Evolutionary conservation across 1,284 basidiomycete genomes (phyloP).

Genomic region (Afroboletus lepidellus): DNA sequence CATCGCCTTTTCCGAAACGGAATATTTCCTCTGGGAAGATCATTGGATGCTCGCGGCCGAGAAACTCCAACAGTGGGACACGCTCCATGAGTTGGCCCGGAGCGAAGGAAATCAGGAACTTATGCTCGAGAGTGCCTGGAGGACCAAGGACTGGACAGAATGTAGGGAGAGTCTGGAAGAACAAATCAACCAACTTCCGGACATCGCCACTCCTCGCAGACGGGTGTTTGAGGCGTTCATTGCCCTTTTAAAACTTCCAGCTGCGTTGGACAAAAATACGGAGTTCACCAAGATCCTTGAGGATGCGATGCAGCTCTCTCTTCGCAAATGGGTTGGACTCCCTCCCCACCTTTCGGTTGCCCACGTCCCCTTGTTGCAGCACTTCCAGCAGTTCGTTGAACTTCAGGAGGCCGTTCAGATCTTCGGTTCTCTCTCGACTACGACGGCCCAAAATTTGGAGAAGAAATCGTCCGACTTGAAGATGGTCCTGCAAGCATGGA

Average conservation of each 20-base stretch:
- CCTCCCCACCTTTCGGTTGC: conserved; percentile 86
- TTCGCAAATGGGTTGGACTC: conserved; percentile 94
- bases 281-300: conserved; percentile 89
- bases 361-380: conserved; percentile 92
- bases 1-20: conserved; percentile 91
- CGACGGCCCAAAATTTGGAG: conserved; percentile 89
- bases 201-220: conserved; percentile 88
- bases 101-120: conserved; percentile 92
- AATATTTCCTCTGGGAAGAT: conserved; percentile 99
- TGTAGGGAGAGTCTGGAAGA: conserved; percentile 82
- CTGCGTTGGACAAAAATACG: conserved; percentile 65
- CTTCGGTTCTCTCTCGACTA: conserved; percentile 87
- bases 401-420: conserved; percentile 95
- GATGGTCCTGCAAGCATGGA: conserved; percentile 94
- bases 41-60: conserved; percentile 97
- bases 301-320: conserved; percentile 94
- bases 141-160: conserved; percentile 89
- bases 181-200: conserved; percentile 80
- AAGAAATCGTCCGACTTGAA: conserved; percentile 95
- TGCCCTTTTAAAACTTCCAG: conserved; percentile 71
- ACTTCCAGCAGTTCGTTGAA: conserved; percentile 99
- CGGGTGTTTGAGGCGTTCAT: conserved; percentile 97
- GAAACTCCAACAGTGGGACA: conserved; percentile 98
- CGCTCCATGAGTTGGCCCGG: conserved; percentile 89
- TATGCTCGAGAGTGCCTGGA: conserved; percentile 94